phyloP scores from a whole-genome alignment of 1,284 basidiomycete genomes.

The Irpex lacteus region DNA sequence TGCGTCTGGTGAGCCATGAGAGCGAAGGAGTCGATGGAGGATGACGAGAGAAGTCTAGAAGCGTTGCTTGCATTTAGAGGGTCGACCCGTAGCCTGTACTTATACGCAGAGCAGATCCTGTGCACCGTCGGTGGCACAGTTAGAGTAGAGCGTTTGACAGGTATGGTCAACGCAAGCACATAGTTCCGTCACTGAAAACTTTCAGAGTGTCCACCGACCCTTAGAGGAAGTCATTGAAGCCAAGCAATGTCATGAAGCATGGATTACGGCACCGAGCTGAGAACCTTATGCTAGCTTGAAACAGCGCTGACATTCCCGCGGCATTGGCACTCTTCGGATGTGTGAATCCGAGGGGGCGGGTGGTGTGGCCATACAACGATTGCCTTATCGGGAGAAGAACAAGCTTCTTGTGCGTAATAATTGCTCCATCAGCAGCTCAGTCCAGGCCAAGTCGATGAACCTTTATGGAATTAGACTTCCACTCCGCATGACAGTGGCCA shows the following conservation, averaged over 20 bases:
- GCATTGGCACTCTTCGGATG: no score
- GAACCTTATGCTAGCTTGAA: no score
- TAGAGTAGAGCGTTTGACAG: background rate
- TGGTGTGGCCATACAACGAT: background rate
- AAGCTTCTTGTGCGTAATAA: background rate
- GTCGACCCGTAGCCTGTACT: background rate
- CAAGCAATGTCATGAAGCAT: no score
- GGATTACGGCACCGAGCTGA: no score
- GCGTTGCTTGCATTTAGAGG: no score
- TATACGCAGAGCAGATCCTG: background rate
- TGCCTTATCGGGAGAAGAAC: background rate
- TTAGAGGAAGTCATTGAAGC: no score
- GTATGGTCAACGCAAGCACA: background rate
- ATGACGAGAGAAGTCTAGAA: no score
- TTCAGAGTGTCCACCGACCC: no score
- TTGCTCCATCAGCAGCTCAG: background rate
- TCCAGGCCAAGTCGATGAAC: background rate
- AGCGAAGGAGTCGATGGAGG: no score
- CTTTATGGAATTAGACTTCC: background rate
- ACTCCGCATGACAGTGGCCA: background rate
- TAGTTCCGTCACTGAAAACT: no score
- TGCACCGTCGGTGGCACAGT: background rate
- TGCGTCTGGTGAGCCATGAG: background rate
- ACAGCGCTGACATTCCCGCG: no score
- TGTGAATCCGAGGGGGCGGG: background rate